phyloP scores from a whole-genome alignment of 768 basidiomycete species.

The Xerocomus spinulosus region DNA sequence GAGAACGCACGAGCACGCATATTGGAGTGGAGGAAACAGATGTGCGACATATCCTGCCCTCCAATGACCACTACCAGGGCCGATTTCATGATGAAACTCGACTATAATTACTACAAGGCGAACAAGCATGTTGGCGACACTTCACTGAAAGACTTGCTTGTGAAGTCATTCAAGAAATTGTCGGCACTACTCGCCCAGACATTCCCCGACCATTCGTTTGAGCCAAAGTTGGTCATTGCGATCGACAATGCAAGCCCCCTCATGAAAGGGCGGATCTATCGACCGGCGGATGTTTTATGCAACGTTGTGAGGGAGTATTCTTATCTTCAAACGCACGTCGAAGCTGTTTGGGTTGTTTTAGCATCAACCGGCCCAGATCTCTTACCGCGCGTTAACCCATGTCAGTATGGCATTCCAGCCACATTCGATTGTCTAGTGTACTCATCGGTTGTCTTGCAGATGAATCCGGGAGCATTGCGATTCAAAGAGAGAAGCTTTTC shows the following conservation, averaged over 20 bases:
- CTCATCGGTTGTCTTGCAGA: slow-evolving; percentile 1
- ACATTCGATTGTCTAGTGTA: not conserved
- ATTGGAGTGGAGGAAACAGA: not conserved
- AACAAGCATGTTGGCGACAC: too few species aligned
- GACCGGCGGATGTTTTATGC: slow-evolving; percentile 6
- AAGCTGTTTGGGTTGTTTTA: slow-evolving; percentile 15
- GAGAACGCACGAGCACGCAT: not conserved
- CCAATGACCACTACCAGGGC: not conserved
- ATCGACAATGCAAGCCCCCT: slow-evolving; percentile 13
- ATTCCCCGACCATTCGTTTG: not conserved
- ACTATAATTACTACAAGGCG: not conserved
- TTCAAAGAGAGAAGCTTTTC: not conserved
- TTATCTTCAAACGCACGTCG: not conserved
- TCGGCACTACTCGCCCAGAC: not conserved
- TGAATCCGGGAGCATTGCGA: not conserved
- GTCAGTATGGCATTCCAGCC: not conserved
- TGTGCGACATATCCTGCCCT: not conserved
- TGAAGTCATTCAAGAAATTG: not conserved
- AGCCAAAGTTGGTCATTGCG: slow-evolving; percentile 12
- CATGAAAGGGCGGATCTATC: not conserved
- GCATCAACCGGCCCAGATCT: slow-evolving; percentile 13
- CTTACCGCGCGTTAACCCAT: not conserved
- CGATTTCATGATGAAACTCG: not conserved
- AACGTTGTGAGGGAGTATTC: slow-evolving; percentile 8
- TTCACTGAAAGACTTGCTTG: not conserved